Conservation (phyloP, 1,139 yeast species). For the Hyphopichia fennica region DNA sequence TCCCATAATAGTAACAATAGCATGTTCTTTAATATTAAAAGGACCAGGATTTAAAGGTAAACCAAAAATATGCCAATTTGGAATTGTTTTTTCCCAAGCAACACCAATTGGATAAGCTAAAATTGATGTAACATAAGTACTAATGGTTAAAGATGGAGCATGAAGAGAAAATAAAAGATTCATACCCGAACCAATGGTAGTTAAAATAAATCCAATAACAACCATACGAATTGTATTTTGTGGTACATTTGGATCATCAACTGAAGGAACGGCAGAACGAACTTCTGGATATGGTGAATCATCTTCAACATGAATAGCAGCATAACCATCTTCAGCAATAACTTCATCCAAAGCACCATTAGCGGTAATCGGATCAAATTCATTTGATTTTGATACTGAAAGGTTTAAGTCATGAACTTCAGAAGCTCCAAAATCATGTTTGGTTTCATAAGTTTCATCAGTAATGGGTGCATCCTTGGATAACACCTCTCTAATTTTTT, state of each 20-base stretch:
- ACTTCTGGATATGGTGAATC: slow-evolving; percentile 67
- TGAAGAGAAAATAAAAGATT: slow-evolving; percentile 63
- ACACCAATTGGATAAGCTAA: slow-evolving; percentile 65
- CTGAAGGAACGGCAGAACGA: slow-evolving; percentile 65
- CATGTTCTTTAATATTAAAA: slow-evolving; percentile 65
- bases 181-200: slow-evolving; percentile 60
- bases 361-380: slow-evolving; percentile 39
- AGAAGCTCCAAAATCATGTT: slow-evolving; percentile 21
- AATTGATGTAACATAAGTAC: slow-evolving; percentile 57
- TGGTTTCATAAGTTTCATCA: slow-evolving; percentile 7
- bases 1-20: slow-evolving; percentile 61
- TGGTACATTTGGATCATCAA: slow-evolving; percentile 54
- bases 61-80: slow-evolving; percentile 46
- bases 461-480: slow-evolving; percentile 5
- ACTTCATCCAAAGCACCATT: slow-evolving; percentile 17
- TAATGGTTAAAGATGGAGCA: slow-evolving; percentile 52
- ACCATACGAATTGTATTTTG: slow-evolving; percentile 67
- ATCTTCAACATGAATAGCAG: slow-evolving; percentile 44
- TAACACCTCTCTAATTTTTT: slow-evolving; percentile 16
- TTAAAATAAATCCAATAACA: slow-evolving; percentile 52
- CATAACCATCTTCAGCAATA: slow-evolving; percentile 40
- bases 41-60: slow-evolving; percentile 58
- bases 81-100: slow-evolving; percentile 50
- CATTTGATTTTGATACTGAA: slow-evolving; percentile 32
- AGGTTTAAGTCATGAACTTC: slow-evolving; percentile 18